A percentile compares a stretch with the other conserved stretches of the same genome.
Conservation (phyloP, 1,139 yeast species). For the Geotrichum candidum region DNA sequence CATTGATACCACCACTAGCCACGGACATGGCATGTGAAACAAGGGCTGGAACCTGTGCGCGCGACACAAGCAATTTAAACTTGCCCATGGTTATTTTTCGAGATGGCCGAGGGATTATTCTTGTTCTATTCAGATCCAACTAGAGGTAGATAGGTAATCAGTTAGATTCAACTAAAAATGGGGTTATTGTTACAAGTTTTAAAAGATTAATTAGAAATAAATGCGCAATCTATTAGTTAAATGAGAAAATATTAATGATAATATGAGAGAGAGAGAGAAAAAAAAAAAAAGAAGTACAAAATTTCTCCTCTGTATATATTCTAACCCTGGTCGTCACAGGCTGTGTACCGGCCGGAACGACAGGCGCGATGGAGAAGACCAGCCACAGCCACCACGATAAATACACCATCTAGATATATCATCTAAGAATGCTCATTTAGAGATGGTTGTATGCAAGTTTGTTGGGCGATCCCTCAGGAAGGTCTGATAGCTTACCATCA, state of each 20-base stretch:
- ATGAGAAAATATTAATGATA: too few species aligned
- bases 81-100: neutral
- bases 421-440: neutral
- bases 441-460: slow-evolving; percentile 27
- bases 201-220: too few species aligned
- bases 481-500: slow-evolving; percentile 21
- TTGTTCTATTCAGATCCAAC: too few species aligned
- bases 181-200: too few species aligned
- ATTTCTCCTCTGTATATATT: too few species aligned
- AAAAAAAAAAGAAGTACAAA: too few species aligned
- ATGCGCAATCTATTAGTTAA: too few species aligned
- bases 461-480: slow-evolving; percentile 25
- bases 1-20: neutral
- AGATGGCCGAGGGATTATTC: too few species aligned
- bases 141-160: too few species aligned
- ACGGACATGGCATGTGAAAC: neutral
- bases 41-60: neutral
- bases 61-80: neutral
- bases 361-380: neutral
- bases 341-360: neutral
- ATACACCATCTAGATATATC: neutral
- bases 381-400: neutral
- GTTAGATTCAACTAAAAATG: too few species aligned
- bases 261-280: too few species aligned
- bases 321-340: neutral